Percentiles rank a stretch among this genome's conserved stretches.
These are phyloP conservation scores for Boletus rufocinnamomeus DNA, from an alignment of 768 basidiomycete species.

Conservation along the genomic window DNA sequence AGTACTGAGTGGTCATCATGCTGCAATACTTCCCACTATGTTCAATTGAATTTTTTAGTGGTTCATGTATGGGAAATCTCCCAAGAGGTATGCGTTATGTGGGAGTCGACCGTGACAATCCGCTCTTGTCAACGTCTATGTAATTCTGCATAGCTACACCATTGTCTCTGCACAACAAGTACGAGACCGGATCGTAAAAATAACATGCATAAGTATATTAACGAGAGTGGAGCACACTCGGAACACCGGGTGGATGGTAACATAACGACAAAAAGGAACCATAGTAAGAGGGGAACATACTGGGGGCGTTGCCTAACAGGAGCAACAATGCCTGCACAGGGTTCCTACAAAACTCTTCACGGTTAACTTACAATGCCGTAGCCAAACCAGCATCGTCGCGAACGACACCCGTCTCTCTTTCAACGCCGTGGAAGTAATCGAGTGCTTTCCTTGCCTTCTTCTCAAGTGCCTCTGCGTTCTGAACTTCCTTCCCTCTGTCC, in stretches of 20 bases:
- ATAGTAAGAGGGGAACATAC: neutral
- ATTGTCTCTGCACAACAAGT: conserved; percentile 2
- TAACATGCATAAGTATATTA: conserved; percentile 15
- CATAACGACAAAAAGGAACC: conserved; percentile 8
- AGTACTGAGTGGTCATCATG: no score
- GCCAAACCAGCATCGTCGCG: conserved; percentile 31
- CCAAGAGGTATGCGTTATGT: no score
- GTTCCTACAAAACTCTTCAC: conserved; percentile 3
- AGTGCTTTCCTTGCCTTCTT: conserved; percentile 68
- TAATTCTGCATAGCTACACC: conserved; percentile 7
- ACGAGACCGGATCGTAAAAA: conserved; percentile 14
- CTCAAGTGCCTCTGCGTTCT: conserved; percentile 73
- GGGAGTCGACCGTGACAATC: no score
- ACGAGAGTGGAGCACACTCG: conserved; percentile 8
- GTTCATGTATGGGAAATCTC: no score
- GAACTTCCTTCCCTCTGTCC: conserved; percentile 74
- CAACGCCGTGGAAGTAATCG: conserved; percentile 63
- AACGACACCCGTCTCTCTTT: conserved; percentile 45
- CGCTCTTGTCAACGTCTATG: neutral
- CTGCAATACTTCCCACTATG: no score
- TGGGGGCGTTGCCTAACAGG: neutral
- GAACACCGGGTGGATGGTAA: conserved; percentile 2
- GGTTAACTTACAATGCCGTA: conserved; percentile 9
- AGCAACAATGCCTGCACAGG: neutral
- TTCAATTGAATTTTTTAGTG: no score